Conservation (phyloP, 2,329 filamentous ascomycete genomes). For the Ceratocystis huliohia region DNA sequence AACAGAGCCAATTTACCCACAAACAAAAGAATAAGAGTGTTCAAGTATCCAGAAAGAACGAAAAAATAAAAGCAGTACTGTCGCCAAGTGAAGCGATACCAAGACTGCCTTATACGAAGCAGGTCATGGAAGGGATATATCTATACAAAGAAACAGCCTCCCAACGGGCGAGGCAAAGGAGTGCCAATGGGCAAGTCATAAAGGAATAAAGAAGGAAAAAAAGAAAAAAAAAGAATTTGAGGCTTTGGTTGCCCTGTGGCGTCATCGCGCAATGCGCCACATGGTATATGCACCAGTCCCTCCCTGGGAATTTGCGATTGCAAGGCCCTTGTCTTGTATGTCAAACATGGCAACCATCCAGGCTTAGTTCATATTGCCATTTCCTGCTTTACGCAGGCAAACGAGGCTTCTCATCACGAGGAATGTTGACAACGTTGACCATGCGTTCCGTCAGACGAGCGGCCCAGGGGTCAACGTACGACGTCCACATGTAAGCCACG, state of each 20-base stretch:
- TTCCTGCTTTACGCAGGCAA: constrained; percentile 10
- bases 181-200: neutral
- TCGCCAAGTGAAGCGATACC: neutral
- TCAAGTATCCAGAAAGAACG: constrained; percentile 1
- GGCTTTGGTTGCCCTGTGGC: neutral
- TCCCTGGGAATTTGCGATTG: neutral
- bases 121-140: neutral
- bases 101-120: neutral
- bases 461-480: constrained; percentile 41
- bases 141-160: constrained; percentile 1
- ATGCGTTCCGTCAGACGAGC: constrained; percentile 32
- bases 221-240: neutral
- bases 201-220: neutral
- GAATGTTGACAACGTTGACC: constrained; percentile 21
- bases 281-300: neutral
- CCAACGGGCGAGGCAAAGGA: neutral
- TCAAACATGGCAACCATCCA: neutral
- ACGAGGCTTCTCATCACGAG: constrained; percentile 17
- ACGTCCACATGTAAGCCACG: constrained; percentile 39
- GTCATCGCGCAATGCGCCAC: neutral
- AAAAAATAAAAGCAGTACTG: constrained; percentile 1
- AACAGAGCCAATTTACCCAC: constrained; percentile 1
- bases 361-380: neutral
- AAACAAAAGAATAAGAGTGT: neutral
- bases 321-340: neutral